These are phyloP conservation scores for Saccharum hybrid DNA, from an alignment of 202 grass and related monocot genomes.

Conservation along the genomic window DNA sequence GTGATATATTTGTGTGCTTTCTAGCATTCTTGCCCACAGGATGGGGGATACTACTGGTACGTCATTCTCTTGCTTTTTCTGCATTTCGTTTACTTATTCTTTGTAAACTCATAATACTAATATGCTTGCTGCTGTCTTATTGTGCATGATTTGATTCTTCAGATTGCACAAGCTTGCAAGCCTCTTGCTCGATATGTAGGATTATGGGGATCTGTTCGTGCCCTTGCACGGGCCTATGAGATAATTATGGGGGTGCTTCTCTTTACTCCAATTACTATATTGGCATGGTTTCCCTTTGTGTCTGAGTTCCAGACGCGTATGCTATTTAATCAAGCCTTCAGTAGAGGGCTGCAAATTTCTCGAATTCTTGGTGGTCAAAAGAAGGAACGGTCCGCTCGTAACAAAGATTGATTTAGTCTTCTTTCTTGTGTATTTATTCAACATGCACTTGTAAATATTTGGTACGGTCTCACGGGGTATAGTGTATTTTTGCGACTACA, in stretches of 20 bases:
- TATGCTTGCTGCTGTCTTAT: no score
- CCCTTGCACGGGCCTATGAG: no score
- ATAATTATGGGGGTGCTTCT: slow-evolving; percentile 63
- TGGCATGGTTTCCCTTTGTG: slow-evolving; percentile 91
- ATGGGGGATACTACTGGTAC: slow-evolving; percentile 85
- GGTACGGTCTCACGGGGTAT: background rate
- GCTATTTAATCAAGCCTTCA: slow-evolving; percentile 95
- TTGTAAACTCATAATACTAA: no score
- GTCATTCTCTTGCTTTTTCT: slow-evolving; percentile 35
- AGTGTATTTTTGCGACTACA: no score
- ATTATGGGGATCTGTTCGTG: no score
- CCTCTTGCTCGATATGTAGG: no score
- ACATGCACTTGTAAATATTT: slow-evolving; percentile 40
- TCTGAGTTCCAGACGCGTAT: slow-evolving; percentile 92
- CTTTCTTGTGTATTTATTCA: slow-evolving; percentile 21
- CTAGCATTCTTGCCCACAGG: no score
- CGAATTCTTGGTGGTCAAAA: slow-evolving; percentile 86
- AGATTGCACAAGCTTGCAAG: slow-evolving; percentile 50
- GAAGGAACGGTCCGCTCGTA: slow-evolving; percentile 58
- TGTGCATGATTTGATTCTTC: no score
- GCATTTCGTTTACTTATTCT: slow-evolving; percentile 23
- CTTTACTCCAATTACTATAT: slow-evolving; percentile 70
- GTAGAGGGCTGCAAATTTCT: slow-evolving; percentile 87
- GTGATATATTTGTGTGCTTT: no score
- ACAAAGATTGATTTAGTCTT: slow-evolving; percentile 60